These are phyloP conservation scores for Firmiana major DNA, from an alignment of 345 rosid species.

Conservation along the genomic window DNA sequence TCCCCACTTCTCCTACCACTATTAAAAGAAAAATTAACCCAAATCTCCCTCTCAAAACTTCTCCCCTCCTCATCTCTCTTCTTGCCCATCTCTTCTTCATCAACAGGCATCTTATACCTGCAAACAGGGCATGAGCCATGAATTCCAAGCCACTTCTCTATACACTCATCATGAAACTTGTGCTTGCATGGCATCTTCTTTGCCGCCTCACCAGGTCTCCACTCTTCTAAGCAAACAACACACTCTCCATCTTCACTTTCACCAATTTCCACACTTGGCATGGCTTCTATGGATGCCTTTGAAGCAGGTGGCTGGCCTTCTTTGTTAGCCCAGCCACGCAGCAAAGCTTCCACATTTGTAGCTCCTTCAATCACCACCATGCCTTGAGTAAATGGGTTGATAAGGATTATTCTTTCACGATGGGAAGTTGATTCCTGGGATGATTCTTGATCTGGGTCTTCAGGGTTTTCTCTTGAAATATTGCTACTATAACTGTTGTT, in stretches of 20 bases:
- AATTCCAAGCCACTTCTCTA: constrained; percentile 69
- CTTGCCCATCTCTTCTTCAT: constrained; percentile 31
- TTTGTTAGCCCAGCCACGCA: constrained; percentile 30
- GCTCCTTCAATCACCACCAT: constrained; percentile 57
- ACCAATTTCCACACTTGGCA: constrained; percentile 41
- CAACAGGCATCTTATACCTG: constrained; percentile 71
- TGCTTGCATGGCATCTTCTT: constrained; percentile 84
- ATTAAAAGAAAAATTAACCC: constrained; percentile 50
- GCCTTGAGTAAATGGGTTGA: constrained; percentile 63
- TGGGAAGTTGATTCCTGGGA: neutral
- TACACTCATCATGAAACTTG: constrained; percentile 65
- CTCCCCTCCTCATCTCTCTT: constrained; percentile 36
- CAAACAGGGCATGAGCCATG: constrained; percentile 90
- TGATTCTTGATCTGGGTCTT: constrained; percentile 31
- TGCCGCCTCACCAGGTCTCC: constrained; percentile 35
- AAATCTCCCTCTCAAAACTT: constrained; percentile 40
- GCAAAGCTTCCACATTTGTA: constrained; percentile 36
- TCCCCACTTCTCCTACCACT: constrained; percentile 26
- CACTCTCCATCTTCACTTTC: constrained; percentile 42
- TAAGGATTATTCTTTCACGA: constrained; percentile 48
- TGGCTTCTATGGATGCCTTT: constrained; percentile 56
- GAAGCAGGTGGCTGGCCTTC: constrained; percentile 79
- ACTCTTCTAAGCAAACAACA: constrained; percentile 63
- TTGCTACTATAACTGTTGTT: neutral
- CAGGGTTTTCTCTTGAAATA: constrained; percentile 5